Evolutionary conservation across 306 rosid species (phyloP).

Genomic region (Cajanus cajan): DNA sequence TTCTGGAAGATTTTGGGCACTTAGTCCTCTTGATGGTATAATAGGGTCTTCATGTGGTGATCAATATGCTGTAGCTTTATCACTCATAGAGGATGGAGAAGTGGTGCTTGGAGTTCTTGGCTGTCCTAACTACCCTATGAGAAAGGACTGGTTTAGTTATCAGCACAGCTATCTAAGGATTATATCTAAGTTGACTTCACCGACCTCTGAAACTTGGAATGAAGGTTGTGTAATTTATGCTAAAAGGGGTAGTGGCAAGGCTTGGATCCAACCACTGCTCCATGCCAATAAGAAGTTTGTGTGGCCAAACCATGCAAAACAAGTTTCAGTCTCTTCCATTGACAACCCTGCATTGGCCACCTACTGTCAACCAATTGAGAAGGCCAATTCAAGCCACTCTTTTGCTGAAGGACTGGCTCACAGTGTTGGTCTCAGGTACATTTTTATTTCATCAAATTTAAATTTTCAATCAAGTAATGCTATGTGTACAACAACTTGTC

Average conservation of each 20-base stretch:
- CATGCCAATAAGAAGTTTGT: conserved; percentile 46
- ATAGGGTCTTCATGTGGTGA: conserved; percentile 69
- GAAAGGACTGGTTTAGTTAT: conserved; percentile 77
- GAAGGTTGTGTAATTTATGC: conserved; percentile 88
- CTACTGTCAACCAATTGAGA: conserved; percentile 79
- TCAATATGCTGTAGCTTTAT: conserved; percentile 79
- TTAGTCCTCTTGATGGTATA: conserved; percentile 74
- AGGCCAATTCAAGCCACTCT: conserved; percentile 81
- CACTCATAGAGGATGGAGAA: conserved; percentile 80
- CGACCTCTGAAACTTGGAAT: conserved; percentile 68
- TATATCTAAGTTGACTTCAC: conserved; percentile 61
- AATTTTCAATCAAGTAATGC: no score
- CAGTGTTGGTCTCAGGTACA: conserved; percentile 79
- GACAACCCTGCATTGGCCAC: conserved; percentile 77
- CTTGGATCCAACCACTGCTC: conserved; percentile 85
- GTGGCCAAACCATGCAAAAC: conserved; percentile 81
- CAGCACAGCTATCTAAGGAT: conserved; percentile 71
- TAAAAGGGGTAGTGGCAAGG: conserved; percentile 64
- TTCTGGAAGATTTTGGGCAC: conserved; percentile 74
- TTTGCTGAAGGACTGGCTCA: conserved; percentile 85
- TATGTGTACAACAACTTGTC: no score
- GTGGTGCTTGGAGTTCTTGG: conserved; percentile 90
- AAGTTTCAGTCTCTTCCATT: conserved; percentile 63
- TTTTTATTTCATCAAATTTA: conserved; percentile 20
- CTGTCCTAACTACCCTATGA: conserved; percentile 93